phyloP scores from a whole-genome alignment of 177 flowering plant species.

The Tripterygium wilfordii region DNA sequence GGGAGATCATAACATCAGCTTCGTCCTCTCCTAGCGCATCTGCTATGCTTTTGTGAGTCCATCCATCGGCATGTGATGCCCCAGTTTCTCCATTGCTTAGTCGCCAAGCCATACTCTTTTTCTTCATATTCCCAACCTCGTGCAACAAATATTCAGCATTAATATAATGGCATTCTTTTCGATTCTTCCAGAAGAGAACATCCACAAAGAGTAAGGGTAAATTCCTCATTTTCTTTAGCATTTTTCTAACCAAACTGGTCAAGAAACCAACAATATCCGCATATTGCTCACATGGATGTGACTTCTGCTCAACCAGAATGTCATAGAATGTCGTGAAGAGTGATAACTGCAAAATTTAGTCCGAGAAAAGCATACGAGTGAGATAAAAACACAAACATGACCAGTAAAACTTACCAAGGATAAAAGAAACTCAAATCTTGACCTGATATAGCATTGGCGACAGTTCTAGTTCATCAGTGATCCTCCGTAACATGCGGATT shows the following conservation, averaged over 20 bases:
- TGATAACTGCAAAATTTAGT: slow-evolving; percentile 65
- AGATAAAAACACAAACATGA: neutral
- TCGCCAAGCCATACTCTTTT: slow-evolving; percentile 30
- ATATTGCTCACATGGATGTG: slow-evolving; percentile 54
- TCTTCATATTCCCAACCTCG: slow-evolving; percentile 53
- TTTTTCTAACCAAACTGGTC: slow-evolving; percentile 57
- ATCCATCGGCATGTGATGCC: slow-evolving; percentile 27
- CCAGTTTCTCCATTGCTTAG: slow-evolving; percentile 31
- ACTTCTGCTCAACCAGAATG: slow-evolving; percentile 81
- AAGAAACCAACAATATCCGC: slow-evolving; percentile 63
- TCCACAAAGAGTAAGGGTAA: slow-evolving; percentile 92
- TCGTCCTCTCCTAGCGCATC: slow-evolving; percentile 98
- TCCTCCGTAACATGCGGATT: slow-evolving; percentile 52
- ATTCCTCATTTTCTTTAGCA: slow-evolving; percentile 75
- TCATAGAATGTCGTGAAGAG: slow-evolving; percentile 61
- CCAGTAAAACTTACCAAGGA: slow-evolving; percentile 1
- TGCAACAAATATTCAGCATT: slow-evolving; percentile 58
- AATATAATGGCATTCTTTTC: slow-evolving; percentile 77
- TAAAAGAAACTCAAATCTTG: neutral
- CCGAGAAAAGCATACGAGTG: slow-evolving; percentile 2
- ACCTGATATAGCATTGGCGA: slow-evolving; percentile 98
- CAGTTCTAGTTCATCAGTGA: slow-evolving; percentile 83
- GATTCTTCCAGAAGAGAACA: slow-evolving; percentile 82
- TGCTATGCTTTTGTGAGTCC: slow-evolving; percentile 60
- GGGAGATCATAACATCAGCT: slow-evolving; percentile 52